Evolutionary conservation across 2,329 filamentous ascomycete species (phyloP), one percentile per base, ranked within the genome.

Genomic region (Dactylellina sp.): DNA sequence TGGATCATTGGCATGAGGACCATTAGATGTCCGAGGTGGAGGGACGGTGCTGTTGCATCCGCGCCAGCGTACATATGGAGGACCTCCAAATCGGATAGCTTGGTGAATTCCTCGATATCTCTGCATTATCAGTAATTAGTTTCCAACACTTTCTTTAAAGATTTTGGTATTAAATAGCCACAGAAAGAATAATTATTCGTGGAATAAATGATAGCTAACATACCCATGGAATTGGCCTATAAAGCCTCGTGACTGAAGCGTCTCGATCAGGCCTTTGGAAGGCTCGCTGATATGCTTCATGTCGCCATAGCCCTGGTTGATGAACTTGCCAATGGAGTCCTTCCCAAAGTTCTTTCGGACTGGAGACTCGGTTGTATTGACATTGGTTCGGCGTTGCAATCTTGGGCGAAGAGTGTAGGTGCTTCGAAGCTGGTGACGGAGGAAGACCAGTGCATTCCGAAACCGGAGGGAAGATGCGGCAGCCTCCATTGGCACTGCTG

Each of bases 1-100:
- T 91, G 94, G 82, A 92, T 93, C 22, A 94, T 83, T 14, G 90
- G 87, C 91, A 95, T 95, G 62, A 94, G 84, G 20, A 92, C 90
- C 12, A 95, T 83, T 4, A 96, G 84, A 79, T 96, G 91, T 68
- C 92, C 92, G 50, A 95, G 84, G 78, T 96, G 92, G 71, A 95
- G 83, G 1, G 91, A 95, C 64, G 87, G 84, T 12, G 91, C 91
- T 0, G 92, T 95, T 3, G 92, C 91, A 79, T 96, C 92, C 78
- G 95, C 87, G 77, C 92, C 92, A 60, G 91, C 89, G 79, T 96
- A 96, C 71, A 86, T 42, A 20, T 72, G 68, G 52, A 72, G 47
- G 42, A 72, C 60, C 20, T 65, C 60, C 14, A 22, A 11, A 22
- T 65, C 28, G 16, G 60, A 39, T 14, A 72, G 50, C n/a, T 40